A percentile compares a stretch with the other conserved stretches of the same genome.
Conservation (phyloP, 1,284 basidiomycete species). For the Chalciporus sp. region DNA sequence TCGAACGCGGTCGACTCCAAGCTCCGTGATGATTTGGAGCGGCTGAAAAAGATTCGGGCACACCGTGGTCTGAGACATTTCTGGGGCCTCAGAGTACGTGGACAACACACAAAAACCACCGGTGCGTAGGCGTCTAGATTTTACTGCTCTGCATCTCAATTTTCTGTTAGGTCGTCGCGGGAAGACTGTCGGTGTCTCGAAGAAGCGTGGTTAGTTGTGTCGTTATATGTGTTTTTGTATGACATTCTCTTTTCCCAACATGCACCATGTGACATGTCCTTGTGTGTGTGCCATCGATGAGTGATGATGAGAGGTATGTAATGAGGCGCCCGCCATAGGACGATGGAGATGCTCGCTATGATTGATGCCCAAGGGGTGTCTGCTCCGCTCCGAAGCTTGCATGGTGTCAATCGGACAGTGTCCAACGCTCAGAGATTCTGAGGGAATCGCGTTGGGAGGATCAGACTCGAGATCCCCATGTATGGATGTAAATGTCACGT, state of each 20-base stretch:
- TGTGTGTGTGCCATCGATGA: not conserved
- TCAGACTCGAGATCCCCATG: too few relatives aligned
- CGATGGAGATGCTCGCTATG: too few relatives aligned
- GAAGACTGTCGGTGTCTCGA: conserved; percentile 92
- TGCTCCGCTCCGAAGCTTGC: too few relatives aligned
- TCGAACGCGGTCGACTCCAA: conserved; percentile 99
- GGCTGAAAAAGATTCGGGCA: conserved; percentile 99
- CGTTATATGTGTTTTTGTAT: conserved; percentile 13
- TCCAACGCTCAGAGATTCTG: too few relatives aligned
- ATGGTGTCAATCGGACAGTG: too few relatives aligned
- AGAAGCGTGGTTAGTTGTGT: conserved; percentile 77
- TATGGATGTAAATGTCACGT: conserved; percentile 21
- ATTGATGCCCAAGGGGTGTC: not conserved
- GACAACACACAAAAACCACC: conserved; percentile 99
- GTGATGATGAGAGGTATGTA: too few relatives aligned
- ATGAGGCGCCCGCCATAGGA: too few relatives aligned
- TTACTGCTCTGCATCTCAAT: conserved; percentile 3
- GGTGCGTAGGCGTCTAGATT: conserved; percentile 50
- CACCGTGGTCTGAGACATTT: conserved; percentile 98
- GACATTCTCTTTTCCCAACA: not conserved
- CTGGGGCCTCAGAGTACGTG: conserved; percentile 94
- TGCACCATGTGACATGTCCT: not conserved
- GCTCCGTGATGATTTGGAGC: conserved; percentile 97
- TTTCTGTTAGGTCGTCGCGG: conserved; percentile 71
- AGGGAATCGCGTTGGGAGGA: too few relatives aligned